These are phyloP conservation scores for Cornus florida DNA, from an alignment of 148 eudicot genomes.

Conservation along the genomic window DNA sequence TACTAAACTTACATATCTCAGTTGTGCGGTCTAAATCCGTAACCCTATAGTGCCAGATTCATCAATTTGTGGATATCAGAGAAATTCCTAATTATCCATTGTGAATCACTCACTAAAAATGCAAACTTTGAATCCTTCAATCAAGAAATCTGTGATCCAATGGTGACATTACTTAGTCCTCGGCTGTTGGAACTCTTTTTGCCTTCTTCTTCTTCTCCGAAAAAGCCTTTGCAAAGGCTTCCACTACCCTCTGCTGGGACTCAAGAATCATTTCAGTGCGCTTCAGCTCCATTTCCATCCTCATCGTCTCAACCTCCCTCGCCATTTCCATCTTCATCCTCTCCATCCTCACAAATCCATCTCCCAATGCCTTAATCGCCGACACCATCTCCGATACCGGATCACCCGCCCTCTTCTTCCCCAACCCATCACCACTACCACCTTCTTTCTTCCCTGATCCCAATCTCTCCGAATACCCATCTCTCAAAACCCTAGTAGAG, in stretches of 20 bases:
- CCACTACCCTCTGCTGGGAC: slow-evolving; percentile 57
- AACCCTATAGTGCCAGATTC: not conserved
- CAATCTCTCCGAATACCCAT: slow-evolving; percentile 8
- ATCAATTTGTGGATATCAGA: not conserved
- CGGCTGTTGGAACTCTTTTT: slow-evolving; percentile 20
- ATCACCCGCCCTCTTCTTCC: slow-evolving; percentile 18
- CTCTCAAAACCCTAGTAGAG: slow-evolving; percentile 17
- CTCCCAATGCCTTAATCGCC: slow-evolving; percentile 57
- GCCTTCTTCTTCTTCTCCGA: slow-evolving; percentile 29
- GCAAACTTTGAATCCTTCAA: not conserved
- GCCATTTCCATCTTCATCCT: slow-evolving; percentile 77
- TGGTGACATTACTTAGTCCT: not conserved
- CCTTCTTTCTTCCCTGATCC: slow-evolving; percentile 13
- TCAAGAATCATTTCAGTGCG: slow-evolving; percentile 64
- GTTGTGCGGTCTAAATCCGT: not conserved
- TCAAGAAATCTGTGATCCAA: not conserved
- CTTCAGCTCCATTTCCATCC: slow-evolving; percentile 85
- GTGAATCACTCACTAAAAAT: not conserved
- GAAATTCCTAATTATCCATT: not conserved
- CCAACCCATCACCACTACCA: slow-evolving; percentile 11
- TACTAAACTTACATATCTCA: slow-evolving; percentile 1
- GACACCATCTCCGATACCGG: slow-evolving; percentile 51
- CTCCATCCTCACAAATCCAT: slow-evolving; percentile 71
- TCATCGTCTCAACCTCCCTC: slow-evolving; percentile 53
- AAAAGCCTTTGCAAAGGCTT: slow-evolving; percentile 39